Base-by-base conservation (phyloP, 1,139 yeast species). In the Lodderomyces parapsilosis region DNA sequence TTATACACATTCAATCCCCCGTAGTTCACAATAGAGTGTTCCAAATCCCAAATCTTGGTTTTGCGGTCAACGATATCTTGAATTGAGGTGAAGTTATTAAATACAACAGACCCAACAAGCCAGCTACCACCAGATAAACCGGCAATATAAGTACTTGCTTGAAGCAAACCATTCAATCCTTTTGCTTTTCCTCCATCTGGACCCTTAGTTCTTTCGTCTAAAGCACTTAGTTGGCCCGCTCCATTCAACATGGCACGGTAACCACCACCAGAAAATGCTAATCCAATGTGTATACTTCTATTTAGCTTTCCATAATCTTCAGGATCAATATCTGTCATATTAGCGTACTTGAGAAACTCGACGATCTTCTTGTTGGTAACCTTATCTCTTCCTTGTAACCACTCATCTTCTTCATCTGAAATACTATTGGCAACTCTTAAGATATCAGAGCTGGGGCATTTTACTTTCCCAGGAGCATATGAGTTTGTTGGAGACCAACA, bases 41-140 rank as follows among this genome's bases (percentile, higher is more conserved):
- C 72, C 51, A 86, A 74, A 58, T 86, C 86, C 97, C 96, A 83
- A 46, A 83, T 73, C 10, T 71, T 66, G 40, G 69, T 68, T 44
- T 74, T 67, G 19, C 15, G 33, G 11, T 71, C 68, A 41, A 71
- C 69, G 47, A 83, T 79, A 1, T 71, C 78, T 54, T 81, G 81
- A 20, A 90, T 82, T 2, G 86, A 72, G 8, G 95, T 82, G 80
- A 84, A 89, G 60, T 88, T 86, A 63, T 90, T 89, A 64, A 81
- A 72, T n/a, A 82, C 86, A 40, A 89, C 62, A 9, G 95, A 77
- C 3, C 94, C 91, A 10, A 88, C 80, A 42, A 89, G 71, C 96
- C 96, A 89, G 51, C 78, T 76, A 42, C 96, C 96, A 37, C 97
- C 97, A 0, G 94, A 84, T 38, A 90, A 71, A 32, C 96, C 96